Percentiles rank a stretch among this genome's conserved stretches.
These are phyloP conservation scores for Vittaforma corneae DNA, from an alignment of 371 early-diverging fungal species.

Conservation along the genomic window DNA sequence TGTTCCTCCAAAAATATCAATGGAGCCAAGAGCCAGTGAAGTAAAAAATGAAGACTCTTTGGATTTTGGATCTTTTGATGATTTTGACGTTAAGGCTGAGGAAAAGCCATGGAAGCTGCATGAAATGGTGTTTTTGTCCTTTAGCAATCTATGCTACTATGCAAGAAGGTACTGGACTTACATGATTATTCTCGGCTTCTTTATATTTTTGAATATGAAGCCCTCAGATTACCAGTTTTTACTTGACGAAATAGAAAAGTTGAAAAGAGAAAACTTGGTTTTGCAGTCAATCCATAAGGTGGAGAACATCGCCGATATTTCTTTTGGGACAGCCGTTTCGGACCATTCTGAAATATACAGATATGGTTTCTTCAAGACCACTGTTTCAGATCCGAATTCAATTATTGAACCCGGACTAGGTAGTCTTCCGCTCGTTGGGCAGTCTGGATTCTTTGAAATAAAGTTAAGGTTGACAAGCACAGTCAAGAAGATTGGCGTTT, in stretches of 20 bases:
- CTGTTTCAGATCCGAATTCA: slow-evolving; percentile 2
- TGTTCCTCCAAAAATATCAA: too few relatives aligned
- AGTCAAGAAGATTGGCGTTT: slow-evolving; percentile 43
- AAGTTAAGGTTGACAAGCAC: slow-evolving; percentile 32
- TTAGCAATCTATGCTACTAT: too few relatives aligned
- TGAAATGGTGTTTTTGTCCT: too few relatives aligned
- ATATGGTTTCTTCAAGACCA: slow-evolving; percentile 32
- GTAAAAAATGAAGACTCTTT: too few relatives aligned
- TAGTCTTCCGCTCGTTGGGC: slow-evolving; percentile 38
- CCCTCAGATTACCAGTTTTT: slow-evolving; percentile 8
- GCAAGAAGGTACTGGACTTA: too few relatives aligned
- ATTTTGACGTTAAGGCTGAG: too few relatives aligned
- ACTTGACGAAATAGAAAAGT: slow-evolving; percentile 5
- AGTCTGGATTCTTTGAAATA: slow-evolving; percentile 28
- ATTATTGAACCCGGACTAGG: slow-evolving; percentile 10
- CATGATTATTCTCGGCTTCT: neutral
- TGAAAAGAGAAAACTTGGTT: neutral
- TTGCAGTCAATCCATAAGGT: neutral
- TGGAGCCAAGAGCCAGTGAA: too few relatives aligned
- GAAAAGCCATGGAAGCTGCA: too few relatives aligned
- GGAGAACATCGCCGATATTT: neutral
- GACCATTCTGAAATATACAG: slow-evolving; percentile 10
- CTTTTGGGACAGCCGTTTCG: neutral
- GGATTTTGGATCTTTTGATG: too few relatives aligned
- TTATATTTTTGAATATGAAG: neutral